Conservation (phyloP, 2,329 filamentous ascomycete genomes). For the Sporothrix humicola region DNA sequence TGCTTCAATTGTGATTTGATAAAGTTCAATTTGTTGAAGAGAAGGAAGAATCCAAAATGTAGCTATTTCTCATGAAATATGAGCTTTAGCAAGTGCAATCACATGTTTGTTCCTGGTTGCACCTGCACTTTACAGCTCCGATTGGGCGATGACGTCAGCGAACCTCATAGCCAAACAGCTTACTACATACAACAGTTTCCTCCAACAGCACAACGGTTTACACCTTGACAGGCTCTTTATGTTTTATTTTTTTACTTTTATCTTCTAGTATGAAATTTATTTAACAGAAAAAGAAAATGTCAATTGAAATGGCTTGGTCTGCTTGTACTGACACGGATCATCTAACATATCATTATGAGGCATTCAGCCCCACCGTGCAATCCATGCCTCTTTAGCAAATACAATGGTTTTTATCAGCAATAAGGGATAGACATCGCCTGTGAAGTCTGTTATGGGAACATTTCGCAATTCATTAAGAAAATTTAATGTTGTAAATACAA, state of each 20-base stretch:
- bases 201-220: background rate
- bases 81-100: background rate
- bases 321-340: too few species aligned
- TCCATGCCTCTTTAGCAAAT: too few species aligned
- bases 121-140: background rate
- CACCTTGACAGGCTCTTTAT: background rate
- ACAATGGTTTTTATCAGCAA: too few species aligned
- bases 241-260: background rate
- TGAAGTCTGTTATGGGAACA: too few species aligned
- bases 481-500: too few species aligned
- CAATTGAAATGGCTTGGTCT: too few species aligned
- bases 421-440: too few species aligned
- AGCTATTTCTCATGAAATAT: background rate
- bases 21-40: background rate
- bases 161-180: background rate
- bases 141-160: conserved; percentile 20
- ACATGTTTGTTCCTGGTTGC: conserved; percentile 17
- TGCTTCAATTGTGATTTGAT: background rate
- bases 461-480: too few species aligned
- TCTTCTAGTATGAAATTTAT: too few species aligned
- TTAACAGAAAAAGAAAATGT: too few species aligned
- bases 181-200: background rate
- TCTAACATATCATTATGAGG: too few species aligned
- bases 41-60: background rate
- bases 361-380: too few species aligned